Evolutionary conservation across 257 asterid genomes (phyloP), one percentile per base, ranked within the genome.

Genomic region (Solanum peruvianum): DNA sequence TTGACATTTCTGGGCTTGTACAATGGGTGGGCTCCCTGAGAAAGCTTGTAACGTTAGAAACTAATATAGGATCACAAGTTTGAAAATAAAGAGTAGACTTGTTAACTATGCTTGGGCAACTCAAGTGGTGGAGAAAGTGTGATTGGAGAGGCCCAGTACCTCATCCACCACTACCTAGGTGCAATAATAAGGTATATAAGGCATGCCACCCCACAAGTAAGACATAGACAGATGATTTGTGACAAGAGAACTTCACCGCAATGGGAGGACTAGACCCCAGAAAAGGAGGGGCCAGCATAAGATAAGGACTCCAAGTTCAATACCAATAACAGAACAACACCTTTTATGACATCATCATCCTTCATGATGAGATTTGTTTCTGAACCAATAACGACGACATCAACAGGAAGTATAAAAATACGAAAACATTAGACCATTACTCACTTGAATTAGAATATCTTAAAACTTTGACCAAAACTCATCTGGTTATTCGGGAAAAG

Each of bases 11-110:
- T 85, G 20, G 97, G 96, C 94, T 92, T 94, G 91, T 95, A 95
- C 71, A 90, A 93, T 64, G 96, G 95, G 88, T 95, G 98, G 58
- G 96, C 93, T 85, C 98, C 96, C 98, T 95, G 93, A 87, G 90
- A 73, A 84, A 77, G 44, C 62, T 69, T 31, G 18, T 18, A 27
- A 18, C 5, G 20, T 81, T 49, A 81, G 85, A 49, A 49, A 29
- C 44, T 49, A 81, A 11, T 49, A 31, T 49, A 78, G 84, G 16
- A 47, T 78, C 14, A 78, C 42, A 45, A 78, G 66, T 18, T 45
- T 78, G 42, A 78, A 78, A 45, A 78, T 45, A 78, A 78, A 78
- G 66, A 45, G 41, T 25, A 27, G 66, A 78, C 66, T 45, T 78
- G 45, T 66, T 29, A 78, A 27, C 18, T 47, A 45, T 9, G 10